phyloP scores from a whole-genome alignment of 202 grass and related monocot species.

The Cymbopogon flexuosus region DNA sequence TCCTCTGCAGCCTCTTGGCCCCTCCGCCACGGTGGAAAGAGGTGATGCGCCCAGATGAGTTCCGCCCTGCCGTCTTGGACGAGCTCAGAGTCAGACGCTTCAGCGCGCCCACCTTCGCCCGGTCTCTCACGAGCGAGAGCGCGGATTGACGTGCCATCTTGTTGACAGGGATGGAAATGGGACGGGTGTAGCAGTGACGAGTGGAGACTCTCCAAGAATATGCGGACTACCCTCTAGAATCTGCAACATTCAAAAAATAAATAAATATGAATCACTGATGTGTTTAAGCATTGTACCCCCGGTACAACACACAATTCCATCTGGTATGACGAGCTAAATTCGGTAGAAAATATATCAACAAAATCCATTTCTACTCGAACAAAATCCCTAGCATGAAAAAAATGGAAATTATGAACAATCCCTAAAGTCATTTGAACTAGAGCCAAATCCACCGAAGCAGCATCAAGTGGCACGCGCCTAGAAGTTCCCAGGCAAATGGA shows the following conservation, averaged over 20 bases:
- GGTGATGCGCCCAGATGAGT: neutral
- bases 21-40: neutral
- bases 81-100: neutral
- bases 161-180: neutral
- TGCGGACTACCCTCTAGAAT: too few species aligned
- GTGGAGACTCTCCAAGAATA: too few species aligned
- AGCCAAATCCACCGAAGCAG: neutral
- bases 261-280: neutral
- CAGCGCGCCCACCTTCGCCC: neutral
- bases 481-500: neutral
- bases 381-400: neutral
- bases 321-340: neutral
- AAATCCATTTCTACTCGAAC: neutral
- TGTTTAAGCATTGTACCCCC: too few species aligned
- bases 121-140: neutral
- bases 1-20: slow-evolving; percentile 5
- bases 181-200: neutral
- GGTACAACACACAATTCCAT: too few species aligned
- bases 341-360: neutral
- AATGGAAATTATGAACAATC: neutral
- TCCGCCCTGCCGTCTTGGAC: neutral
- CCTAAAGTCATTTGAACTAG: neutral
- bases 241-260: neutral
- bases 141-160: neutral
- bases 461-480: too few species aligned